Conservation (phyloP, 495 filamentous ascomycete genomes). For the Penicillium herquei region DNA sequence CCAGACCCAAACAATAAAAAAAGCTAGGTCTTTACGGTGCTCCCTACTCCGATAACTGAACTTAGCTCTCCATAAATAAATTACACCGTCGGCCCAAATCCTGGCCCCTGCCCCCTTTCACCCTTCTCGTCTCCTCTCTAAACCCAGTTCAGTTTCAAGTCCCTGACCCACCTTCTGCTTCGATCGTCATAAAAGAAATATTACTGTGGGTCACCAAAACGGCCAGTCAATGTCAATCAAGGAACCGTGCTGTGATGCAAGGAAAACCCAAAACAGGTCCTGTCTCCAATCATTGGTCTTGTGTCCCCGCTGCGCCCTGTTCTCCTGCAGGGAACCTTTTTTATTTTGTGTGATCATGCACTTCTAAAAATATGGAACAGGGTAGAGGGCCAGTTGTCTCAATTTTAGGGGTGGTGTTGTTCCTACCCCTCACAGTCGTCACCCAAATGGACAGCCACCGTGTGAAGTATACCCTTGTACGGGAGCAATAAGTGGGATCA, state of each 20-base stretch:
- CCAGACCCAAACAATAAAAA: too few relatives aligned
- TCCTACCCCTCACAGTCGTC: too few relatives aligned
- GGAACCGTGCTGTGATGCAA: constrained; percentile 1
- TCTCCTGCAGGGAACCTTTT: not conserved
- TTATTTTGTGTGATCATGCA: not conserved
- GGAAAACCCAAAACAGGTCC: not conserved
- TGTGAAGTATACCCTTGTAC: too few relatives aligned
- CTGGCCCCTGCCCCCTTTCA: not conserved
- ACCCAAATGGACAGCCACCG: too few relatives aligned
- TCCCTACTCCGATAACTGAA: too few relatives aligned
- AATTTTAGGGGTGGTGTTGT: too few relatives aligned
- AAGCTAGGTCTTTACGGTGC: too few relatives aligned
- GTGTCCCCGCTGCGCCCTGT: not conserved
- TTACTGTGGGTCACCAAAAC: not conserved
- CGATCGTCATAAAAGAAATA: constrained; percentile 1
- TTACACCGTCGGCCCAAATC: too few relatives aligned
- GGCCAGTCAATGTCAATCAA: constrained; percentile 1
- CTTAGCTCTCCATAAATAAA: too few relatives aligned
- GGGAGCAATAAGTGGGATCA: too few relatives aligned
- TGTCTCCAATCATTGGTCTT: not conserved
- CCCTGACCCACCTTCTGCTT: not conserved
- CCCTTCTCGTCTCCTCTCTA: not conserved
- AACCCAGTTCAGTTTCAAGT: not conserved
- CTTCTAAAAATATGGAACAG: too few relatives aligned
- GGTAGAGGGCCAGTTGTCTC: too few relatives aligned